Base-by-base conservation (phyloP, 495 filamentous ascomycete genomes). In the Glarea lozoyensis region DNA sequence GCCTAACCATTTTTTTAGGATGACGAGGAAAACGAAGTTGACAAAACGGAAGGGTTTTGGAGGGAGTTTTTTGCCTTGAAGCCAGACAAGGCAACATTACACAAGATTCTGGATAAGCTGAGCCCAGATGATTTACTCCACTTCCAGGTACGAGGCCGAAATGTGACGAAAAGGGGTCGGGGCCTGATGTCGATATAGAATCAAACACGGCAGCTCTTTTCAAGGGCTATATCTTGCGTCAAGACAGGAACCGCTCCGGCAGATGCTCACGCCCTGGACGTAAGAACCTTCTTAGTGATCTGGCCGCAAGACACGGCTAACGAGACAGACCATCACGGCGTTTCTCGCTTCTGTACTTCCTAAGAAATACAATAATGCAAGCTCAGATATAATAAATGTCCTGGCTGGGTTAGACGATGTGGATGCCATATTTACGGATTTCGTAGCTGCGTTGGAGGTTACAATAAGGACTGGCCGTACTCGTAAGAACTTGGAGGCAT, bases 281-380 rank as follows among this genome's bases (percentile, higher is more conserved):
- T 97, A 67, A 68, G 82, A n/a, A n/a, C n/a, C 24, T 49, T 49
- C 47, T 24, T 38, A 46, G 29, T 52, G 57, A 31, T 24, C 23
- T 20, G 22, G 7, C 19, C 21, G 12, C 27, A 3, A 13, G 16
- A 30, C 47, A 34, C 37, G 40, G 34, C 34, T 37, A 35, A 50
- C 36, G 16, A 22, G 9, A 12, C 59, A 97, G 88, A 96, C 89
- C 52, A 76, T 96, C 56, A 88, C 84, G 63, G 78, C 82, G 25
- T 96, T 97, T 60, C 72, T 98, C 64, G 76, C 79, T 25, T 73
- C 73, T 15, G 70, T 93, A 13, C 68, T 97, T 55, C 72, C 72
- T 36, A 98, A 96, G 63, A 87, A 82, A 56, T 97, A 96, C 61
- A 93, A 86, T 25, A 97, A 96, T 52, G 84, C 89, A 15, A 95